These are phyloP conservation scores for Trapa bicornis DNA, from an alignment of 345 rosid species.

Conservation along the genomic window DNA sequence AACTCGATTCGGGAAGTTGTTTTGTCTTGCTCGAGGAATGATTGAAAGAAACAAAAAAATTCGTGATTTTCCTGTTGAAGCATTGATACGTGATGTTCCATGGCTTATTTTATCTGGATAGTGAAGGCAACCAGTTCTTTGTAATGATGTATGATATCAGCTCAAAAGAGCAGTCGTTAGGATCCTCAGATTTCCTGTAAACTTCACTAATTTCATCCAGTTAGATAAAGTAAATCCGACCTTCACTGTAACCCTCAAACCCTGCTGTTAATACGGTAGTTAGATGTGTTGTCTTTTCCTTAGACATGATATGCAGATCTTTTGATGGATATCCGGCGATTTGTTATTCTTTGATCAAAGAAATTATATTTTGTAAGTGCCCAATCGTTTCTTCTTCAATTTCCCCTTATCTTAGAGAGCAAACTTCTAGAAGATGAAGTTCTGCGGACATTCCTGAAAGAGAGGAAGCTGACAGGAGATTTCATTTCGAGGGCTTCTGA, in stretches of 20 bases:
- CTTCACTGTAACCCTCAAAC: neutral
- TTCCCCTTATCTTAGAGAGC: constrained; percentile 1
- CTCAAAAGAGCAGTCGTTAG: neutral
- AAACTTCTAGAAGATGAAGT: constrained; percentile 63
- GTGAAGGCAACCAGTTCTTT: neutral
- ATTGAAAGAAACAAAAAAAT: neutral
- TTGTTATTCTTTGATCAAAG: neutral
- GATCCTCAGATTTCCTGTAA: neutral
- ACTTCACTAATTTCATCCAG: neutral
- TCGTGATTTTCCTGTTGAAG: neutral
- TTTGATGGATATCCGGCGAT: neutral
- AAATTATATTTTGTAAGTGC: neutral
- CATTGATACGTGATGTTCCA: neutral
- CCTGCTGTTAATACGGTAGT: neutral
- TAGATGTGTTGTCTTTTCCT: neutral
- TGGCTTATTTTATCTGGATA: neutral
- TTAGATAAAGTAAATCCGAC: neutral
- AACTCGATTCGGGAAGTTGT: neutral
- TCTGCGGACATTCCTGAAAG: constrained; percentile 55
- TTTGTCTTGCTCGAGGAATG: neutral
- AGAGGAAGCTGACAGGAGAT: constrained; percentile 71
- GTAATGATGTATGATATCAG: neutral
- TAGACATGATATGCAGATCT: neutral
- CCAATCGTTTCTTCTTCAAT: neutral
- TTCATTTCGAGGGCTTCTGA: constrained; percentile 71